Evolutionary conservation across 768 basidiomycete species (phyloP), one percentile per base, ranked within the genome.

Genomic region (Panaeolus cyanescens): DNA sequence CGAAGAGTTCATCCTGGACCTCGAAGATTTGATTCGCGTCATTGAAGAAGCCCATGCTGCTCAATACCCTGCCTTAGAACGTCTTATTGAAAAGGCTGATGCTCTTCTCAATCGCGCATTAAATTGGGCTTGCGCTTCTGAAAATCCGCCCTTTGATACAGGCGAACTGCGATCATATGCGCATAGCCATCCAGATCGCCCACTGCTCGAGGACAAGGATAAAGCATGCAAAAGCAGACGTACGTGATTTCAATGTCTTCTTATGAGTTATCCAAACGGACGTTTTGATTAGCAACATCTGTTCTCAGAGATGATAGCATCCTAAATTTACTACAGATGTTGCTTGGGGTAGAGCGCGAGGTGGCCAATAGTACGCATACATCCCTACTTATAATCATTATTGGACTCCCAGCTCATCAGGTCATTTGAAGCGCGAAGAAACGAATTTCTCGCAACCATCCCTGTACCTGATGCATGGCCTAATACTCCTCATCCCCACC

Each of bases 401-500:
- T 20, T 25, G 10, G 19, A 34, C 42, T 50, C 20, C 17, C 32
- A 33, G 13, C 8, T 22, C 25, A 8, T 28, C 33, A 20, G 37
- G 34, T 56, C 50, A 20, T 30, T n/a, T 22, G 20, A 42, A 40
- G 50, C 40, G 1, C 55, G 25, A 45, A 45, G 34, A 25, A 57
- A 45, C 4, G 7, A 10, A n/a, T 55, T 32, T 36, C 13, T 32
- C 2, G 25, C 33, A 22, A 50, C 28, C 13, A 8, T 57, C 3
- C 55, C 31, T n/a, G 28, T 30, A 12, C 58, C 59, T 50, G 37
- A 34, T 17, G 50, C 72, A 19, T 75, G 74, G 73, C 68, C 60
- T 7, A 53, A 60, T 19, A 65, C 65, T 3, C 55, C 60, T 17
- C 65, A 60, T 19, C 74, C 73, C 0, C 74, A 75, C 58, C 62